A percentile compares a stretch with the other conserved stretches of the same genome.
phyloP scores from a whole-genome alignment of 495 filamentous ascomycete species.

The Podospora didyma region DNA sequence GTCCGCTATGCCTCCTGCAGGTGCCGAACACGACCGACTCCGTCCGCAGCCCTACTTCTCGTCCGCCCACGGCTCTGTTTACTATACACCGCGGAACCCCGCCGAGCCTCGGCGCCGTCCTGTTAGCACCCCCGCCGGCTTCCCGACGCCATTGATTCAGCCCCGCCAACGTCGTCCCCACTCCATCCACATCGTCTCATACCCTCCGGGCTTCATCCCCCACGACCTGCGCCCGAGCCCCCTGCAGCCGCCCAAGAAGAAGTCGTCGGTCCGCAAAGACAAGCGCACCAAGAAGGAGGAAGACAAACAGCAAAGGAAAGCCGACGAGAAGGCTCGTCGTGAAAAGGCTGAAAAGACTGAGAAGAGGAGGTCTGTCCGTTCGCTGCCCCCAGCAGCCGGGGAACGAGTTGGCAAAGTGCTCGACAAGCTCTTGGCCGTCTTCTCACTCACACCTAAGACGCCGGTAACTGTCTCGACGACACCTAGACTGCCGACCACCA shows the following conservation, averaged over 20 bases:
- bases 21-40: slow-evolving; percentile 29
- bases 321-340: slow-evolving; percentile 24
- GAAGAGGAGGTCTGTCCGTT: slow-evolving; percentile 33
- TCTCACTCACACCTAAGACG: slow-evolving; percentile 25
- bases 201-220: slow-evolving; percentile 48
- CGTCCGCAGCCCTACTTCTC: slow-evolving; percentile 30
- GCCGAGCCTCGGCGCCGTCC: slow-evolving; percentile 27
- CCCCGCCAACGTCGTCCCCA: slow-evolving; percentile 50
- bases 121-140: slow-evolving; percentile 15
- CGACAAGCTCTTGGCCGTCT: slow-evolving; percentile 38
- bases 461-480: slow-evolving; percentile 11
- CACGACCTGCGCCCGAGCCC: slow-evolving; percentile 40
- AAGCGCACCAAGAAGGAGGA: slow-evolving; percentile 21
- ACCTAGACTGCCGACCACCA: slow-evolving; percentile 1
- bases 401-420: slow-evolving; percentile 29
- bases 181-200: slow-evolving; percentile 53
- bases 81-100: slow-evolving; percentile 35
- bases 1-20: slow-evolving; percentile 21
- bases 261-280: slow-evolving; percentile 15
- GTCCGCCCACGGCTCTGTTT: slow-evolving; percentile 35
- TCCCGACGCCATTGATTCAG: slow-evolving; percentile 47
- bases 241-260: slow-evolving; percentile 4
- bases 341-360: slow-evolving; percentile 31
- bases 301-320: slow-evolving; percentile 21
- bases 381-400: slow-evolving; percentile 23